phyloP scores from a whole-genome alignment of 768 basidiomycete genomes.

The Mycena amicta region DNA sequence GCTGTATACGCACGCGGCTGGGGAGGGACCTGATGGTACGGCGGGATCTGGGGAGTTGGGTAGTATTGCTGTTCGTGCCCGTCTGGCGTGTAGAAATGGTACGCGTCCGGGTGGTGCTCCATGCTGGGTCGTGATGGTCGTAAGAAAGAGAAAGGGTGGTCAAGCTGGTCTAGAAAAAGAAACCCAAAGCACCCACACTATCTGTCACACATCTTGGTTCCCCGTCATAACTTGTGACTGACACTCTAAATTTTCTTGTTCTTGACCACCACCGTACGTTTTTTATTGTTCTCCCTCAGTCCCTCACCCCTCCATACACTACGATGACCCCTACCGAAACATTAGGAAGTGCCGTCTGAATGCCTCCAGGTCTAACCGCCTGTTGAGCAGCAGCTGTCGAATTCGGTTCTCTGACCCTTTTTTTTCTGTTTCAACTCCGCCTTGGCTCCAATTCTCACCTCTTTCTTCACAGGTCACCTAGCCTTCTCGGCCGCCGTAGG shows the following conservation, averaged over 20 bases:
- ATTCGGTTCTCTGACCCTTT: conserved; percentile 22
- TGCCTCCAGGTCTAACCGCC: conserved; percentile 13
- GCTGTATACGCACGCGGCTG: conserved; percentile 75
- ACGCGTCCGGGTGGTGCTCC: conserved; percentile 46
- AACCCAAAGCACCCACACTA: conserved; percentile 30
- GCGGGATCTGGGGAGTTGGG: conserved; percentile 55
- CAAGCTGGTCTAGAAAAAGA: conserved; percentile 32
- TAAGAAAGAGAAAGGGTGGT: conserved; percentile 35
- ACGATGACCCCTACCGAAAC: conserved; percentile 20
- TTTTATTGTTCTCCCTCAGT: conserved; percentile 15
- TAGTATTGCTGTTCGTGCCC: conserved; percentile 54
- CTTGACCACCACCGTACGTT: background rate
- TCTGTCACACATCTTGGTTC: background rate
- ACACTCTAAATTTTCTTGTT: background rate
- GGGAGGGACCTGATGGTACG: conserved; percentile 59
- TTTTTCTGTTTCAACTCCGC: conserved; percentile 18
- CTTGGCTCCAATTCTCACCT: background rate
- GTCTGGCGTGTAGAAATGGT: conserved; percentile 56
- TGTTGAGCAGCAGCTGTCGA: conserved; percentile 22
- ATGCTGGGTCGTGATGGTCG: conserved; percentile 37
- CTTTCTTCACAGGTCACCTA: background rate
- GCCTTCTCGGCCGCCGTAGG: background rate
- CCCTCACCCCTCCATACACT: conserved; percentile 5
- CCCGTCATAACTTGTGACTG: conserved; percentile 6
- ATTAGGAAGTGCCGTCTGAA: conserved; percentile 27